These are phyloP conservation scores for Paramyrothecium roridum DNA, from an alignment of 2,329 filamentous ascomycete genomes.

Conservation along the genomic window DNA sequence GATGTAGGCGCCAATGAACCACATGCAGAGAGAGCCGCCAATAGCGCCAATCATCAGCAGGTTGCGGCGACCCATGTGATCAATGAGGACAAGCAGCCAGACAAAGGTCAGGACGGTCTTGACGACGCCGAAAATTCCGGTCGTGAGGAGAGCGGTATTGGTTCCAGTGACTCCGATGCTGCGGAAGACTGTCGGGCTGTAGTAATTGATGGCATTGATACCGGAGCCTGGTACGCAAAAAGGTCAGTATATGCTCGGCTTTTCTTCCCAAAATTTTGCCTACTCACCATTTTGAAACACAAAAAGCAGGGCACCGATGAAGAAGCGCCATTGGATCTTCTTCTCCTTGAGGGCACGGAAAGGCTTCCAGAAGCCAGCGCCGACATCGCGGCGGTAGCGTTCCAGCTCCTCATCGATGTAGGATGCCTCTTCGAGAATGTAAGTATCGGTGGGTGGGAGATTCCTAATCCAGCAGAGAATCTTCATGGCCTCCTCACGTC, in stretches of 20 bases:
- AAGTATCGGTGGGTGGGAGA: conserved; percentile 51
- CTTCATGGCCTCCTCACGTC: conserved; percentile 54
- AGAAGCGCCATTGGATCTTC: conserved; percentile 66
- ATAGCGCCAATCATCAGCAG: conserved; percentile 62
- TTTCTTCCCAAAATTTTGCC: conserved; percentile 16
- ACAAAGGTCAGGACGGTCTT: conserved; percentile 67
- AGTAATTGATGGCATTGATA: conserved; percentile 80
- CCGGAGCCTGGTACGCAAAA: conserved; percentile 39
- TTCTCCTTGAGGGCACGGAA: conserved; percentile 56
- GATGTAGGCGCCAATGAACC: conserved; percentile 47
- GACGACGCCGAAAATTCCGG: conserved; percentile 74
- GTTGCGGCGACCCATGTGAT: conserved; percentile 50
- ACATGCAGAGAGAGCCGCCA: conserved; percentile 66
- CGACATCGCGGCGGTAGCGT: conserved; percentile 58
- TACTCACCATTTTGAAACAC: conserved; percentile 69
- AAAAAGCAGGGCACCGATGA: conserved; percentile 72
- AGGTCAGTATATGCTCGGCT: conserved; percentile 8
- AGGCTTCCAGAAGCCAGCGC: conserved; percentile 72
- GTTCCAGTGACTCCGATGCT: conserved; percentile 43
- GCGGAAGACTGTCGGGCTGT: conserved; percentile 45
- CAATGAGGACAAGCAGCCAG: conserved; percentile 68
- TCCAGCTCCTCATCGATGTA: conserved; percentile 70
- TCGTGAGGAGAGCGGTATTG: conserved; percentile 52
- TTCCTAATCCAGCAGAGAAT: conserved; percentile 65
- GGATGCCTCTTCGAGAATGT: conserved; percentile 71